Conservation (phyloP, 106 monocot genomes). For the Vanilla planifolia region DNA sequence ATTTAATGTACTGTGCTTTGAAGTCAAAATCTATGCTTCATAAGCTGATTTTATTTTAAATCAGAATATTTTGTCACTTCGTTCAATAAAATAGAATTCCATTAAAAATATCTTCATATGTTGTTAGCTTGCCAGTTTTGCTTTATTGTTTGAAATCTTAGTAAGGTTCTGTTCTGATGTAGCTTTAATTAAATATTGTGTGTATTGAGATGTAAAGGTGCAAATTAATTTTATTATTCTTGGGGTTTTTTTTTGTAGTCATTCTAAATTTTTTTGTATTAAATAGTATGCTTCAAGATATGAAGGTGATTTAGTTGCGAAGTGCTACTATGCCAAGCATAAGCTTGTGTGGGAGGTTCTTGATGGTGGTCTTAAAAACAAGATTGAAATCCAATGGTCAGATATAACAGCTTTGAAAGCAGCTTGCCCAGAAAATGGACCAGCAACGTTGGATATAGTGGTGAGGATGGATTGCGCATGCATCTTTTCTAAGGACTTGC, state of each 20-base stretch:
- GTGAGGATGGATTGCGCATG: slow-evolving; percentile 19
- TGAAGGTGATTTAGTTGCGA: slow-evolving; percentile 75
- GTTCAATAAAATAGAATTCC: too few species aligned
- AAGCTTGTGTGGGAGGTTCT: slow-evolving; percentile 90
- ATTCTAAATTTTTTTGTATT: not conserved
- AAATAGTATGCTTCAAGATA: slow-evolving; percentile 56
- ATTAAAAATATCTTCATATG: too few species aligned
- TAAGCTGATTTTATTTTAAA: too few species aligned
- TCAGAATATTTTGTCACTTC: too few species aligned
- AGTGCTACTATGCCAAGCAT: slow-evolving; percentile 74
- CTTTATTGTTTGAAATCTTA: too few species aligned
- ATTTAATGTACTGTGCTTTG: too few species aligned
- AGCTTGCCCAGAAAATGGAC: slow-evolving; percentile 47
- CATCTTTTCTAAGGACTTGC: not conserved
- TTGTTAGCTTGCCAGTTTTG: too few species aligned
- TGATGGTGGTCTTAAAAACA: slow-evolving; percentile 72
- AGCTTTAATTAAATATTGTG: too few species aligned
- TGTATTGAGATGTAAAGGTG: too few species aligned
- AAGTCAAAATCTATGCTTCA: too few species aligned
- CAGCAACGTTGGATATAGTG: slow-evolving; percentile 59
- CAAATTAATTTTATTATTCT: too few species aligned
- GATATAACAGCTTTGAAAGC: slow-evolving; percentile 71
- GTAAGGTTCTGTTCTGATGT: too few species aligned
- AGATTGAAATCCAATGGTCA: slow-evolving; percentile 86
- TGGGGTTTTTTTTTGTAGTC: not conserved